Percentiles rank a stretch among this genome's conserved stretches.
Evolutionary conservation across 805 yeast genomes (phyloP).

Genomic region (Kodamaea lidongshanica): DNA sequence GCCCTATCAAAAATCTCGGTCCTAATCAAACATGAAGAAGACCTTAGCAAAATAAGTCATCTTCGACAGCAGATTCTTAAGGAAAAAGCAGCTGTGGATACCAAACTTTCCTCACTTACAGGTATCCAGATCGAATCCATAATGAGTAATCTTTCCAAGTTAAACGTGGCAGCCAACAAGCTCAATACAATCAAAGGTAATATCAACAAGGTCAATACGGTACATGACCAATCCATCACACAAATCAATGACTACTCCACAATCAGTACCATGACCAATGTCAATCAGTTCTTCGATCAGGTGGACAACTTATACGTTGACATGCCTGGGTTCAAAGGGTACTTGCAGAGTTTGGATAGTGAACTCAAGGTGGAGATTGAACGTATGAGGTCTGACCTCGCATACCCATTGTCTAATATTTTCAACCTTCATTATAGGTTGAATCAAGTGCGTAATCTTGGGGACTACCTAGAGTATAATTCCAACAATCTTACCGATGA

Average conservation of each 20-base stretch:
- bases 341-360: constrained; percentile 44
- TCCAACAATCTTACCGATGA: constrained; percentile 50
- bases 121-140: constrained; percentile 56
- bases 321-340: constrained; percentile 50
- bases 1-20: constrained; percentile 36
- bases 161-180: constrained; percentile 40
- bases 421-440: constrained; percentile 64
- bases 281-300: constrained; percentile 66
- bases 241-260: constrained; percentile 63
- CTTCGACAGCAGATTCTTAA: constrained; percentile 52
- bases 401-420: constrained; percentile 48
- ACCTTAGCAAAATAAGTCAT: constrained; percentile 47
- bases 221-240: constrained; percentile 51
- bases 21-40: constrained; percentile 42
- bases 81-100: constrained; percentile 71
- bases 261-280: constrained; percentile 58
- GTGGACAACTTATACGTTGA: constrained; percentile 60
- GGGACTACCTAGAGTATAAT: constrained; percentile 63
- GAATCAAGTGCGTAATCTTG: constrained; percentile 67
- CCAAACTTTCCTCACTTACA: constrained; percentile 67
- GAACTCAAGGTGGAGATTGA: constrained; percentile 44
- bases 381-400: constrained; percentile 28
- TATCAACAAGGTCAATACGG: constrained; percentile 40
- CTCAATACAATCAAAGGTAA: constrained; percentile 32
- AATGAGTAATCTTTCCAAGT: constrained; percentile 43